Evolutionary conservation across 148 eudicot species (phyloP).

Genomic region (Cornus suecica): DNA sequence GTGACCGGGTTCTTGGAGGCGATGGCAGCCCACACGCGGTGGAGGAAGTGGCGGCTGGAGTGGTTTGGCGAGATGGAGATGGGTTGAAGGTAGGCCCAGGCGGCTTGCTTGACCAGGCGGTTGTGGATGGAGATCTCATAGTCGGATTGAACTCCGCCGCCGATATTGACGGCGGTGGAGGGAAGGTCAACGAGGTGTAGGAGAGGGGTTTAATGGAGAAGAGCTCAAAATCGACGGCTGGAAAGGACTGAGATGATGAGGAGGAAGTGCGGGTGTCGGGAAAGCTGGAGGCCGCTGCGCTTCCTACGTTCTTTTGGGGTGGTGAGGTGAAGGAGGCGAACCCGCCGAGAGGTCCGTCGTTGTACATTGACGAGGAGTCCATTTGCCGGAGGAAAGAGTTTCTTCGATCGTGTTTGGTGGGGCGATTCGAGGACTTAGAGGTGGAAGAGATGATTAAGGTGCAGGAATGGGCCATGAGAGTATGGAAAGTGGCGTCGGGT

Average conservation of each 20-base stretch:
- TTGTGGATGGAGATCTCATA: constrained; percentile 73
- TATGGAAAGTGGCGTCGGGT: no score
- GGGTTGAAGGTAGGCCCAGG: constrained; percentile 96
- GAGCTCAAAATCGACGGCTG: constrained; percentile 43
- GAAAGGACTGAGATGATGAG: constrained; percentile 14
- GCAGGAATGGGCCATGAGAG: no score
- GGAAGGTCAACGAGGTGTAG: constrained; percentile 65
- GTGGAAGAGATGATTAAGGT: no score
- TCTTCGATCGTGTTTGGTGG: no score
- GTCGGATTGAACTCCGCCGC: constrained; percentile 22
- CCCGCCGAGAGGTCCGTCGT: no score
- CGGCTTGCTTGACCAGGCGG: constrained; percentile 86
- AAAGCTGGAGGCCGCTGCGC: neutral
- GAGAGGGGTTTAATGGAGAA: constrained; percentile 37
- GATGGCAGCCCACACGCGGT: constrained; percentile 28
- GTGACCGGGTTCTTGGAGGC: constrained; percentile 17
- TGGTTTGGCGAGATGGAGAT: constrained; percentile 44
- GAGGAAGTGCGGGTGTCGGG: constrained; percentile 3
- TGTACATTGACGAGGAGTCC: no score
- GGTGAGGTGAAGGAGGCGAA: no score
- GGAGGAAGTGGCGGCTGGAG: constrained; percentile 20
- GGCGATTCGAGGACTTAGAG: no score
- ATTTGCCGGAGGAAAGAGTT: no score
- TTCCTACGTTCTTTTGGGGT: no score
- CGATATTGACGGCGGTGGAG: constrained; percentile 24